phyloP scores from a whole-genome alignment of 805 yeast genomes.

The Metschnikowia drakensbergensis region DNA sequence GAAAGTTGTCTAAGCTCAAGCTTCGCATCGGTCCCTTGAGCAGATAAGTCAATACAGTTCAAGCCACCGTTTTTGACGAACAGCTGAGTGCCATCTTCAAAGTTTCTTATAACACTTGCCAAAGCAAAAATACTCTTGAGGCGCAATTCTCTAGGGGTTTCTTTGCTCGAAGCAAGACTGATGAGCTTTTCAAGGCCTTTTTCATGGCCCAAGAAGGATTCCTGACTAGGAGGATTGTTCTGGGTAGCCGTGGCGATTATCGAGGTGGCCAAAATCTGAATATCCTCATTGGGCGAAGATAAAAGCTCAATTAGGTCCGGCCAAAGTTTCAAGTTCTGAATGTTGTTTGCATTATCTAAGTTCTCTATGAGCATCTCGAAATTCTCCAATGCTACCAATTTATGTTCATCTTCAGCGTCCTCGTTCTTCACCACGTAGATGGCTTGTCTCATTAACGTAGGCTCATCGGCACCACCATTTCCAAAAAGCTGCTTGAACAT shows the following conservation, averaged over 20 bases:
- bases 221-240: constrained; percentile 76
- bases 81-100: constrained; percentile 46
- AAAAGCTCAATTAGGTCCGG: constrained; percentile 56
- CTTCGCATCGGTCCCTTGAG: constrained; percentile 28
- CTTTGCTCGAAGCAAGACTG: constrained; percentile 31
- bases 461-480: constrained; percentile 71
- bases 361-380: constrained; percentile 93
- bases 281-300: constrained; percentile 29
- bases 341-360: constrained; percentile 90
- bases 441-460: constrained; percentile 79
- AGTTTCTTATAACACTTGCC: constrained; percentile 70
- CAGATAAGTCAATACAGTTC: constrained; percentile 40
- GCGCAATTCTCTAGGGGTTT: constrained; percentile 30
- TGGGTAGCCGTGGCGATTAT: constrained; percentile 90
- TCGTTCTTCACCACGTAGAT: constrained; percentile 56
- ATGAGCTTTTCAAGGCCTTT: constrained; percentile 47
- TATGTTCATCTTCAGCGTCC: constrained; percentile 58
- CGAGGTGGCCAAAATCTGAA: constrained; percentile 62
- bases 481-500: constrained; percentile 71
- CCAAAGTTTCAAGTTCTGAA: constrained; percentile 84
- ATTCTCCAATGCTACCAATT: constrained; percentile 77
- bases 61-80: constrained; percentile 66
- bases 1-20: constrained; percentile 53
- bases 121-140: constrained; percentile 76
- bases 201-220: constrained; percentile 52